Percentiles rank a stretch among this genome's conserved stretches.
Evolutionary conservation across 2,329 filamentous ascomycete genomes (phyloP).

Genomic region (Sordariomycetes sp.): DNA sequence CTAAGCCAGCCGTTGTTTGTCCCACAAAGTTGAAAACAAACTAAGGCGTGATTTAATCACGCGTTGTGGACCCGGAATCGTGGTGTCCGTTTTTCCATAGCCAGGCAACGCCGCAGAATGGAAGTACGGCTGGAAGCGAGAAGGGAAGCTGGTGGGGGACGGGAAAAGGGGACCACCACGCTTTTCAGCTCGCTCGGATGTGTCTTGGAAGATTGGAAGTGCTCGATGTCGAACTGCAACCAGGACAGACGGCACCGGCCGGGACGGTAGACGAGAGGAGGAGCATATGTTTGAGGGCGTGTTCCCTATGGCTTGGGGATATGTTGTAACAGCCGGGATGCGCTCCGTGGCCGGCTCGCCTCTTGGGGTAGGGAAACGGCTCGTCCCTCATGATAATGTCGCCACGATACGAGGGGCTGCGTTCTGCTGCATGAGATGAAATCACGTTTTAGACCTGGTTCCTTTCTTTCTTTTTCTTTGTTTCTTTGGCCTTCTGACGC

Average conservation of each 20-base stretch:
- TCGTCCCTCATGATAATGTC: background rate
- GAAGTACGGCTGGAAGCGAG: background rate
- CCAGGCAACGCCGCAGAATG: background rate
- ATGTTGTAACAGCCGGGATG: conserved; percentile 2
- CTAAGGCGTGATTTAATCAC: background rate
- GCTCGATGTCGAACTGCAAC: background rate
- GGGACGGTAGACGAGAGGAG: conserved; percentile 1
- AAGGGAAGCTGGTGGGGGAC: background rate
- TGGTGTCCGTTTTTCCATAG: background rate
- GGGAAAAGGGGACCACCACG: background rate
- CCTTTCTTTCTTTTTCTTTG: conserved; percentile 6
- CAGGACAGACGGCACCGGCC: background rate
- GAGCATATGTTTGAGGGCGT: background rate
- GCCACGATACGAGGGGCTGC: conserved; percentile 12
- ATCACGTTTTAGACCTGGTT: conserved; percentile 32
- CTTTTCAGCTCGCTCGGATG: background rate
- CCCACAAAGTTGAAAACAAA: background rate
- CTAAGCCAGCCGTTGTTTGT: conserved; percentile 36
- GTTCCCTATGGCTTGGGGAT: background rate
- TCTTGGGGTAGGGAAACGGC: background rate
- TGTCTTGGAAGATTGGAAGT: conserved; percentile 2
- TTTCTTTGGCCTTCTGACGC: conserved; percentile 17
- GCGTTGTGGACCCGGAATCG: background rate
- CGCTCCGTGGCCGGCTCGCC: background rate
- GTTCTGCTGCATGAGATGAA: conserved; percentile 20